Conservation (phyloP, 495 filamentous ascomycete species). For the Tuber aestivum region DNA sequence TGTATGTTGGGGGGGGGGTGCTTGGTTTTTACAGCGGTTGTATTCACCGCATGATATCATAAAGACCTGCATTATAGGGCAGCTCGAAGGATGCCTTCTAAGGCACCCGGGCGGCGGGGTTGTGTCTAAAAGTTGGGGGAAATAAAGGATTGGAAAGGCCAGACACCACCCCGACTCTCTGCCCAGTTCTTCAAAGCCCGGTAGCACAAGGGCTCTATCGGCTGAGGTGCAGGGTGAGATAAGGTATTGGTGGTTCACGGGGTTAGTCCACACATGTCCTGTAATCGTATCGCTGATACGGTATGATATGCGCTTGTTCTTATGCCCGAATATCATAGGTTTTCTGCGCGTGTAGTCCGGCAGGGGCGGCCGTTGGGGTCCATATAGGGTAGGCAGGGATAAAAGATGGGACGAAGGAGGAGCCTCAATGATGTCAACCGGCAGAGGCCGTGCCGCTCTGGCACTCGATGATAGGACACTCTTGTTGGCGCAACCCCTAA, state of each 20-base stretch:
- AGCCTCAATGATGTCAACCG: background rate
- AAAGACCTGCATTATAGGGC: background rate
- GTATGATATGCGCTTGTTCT: too few relatives aligned
- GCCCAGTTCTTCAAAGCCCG: background rate
- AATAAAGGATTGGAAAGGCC: background rate
- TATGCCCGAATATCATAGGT: too few relatives aligned
- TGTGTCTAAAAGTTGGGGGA: background rate
- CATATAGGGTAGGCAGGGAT: background rate
- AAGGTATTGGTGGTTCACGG: too few relatives aligned
- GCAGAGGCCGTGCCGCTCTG: background rate
- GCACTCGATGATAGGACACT: background rate
- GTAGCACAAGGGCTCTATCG: background rate
- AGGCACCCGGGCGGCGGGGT: background rate
- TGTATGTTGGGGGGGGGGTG: background rate
- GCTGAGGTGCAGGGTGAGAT: background rate
- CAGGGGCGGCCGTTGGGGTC: too few relatives aligned
- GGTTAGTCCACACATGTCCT: background rate
- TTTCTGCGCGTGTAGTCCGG: too few relatives aligned
- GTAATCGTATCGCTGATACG: too few relatives aligned
- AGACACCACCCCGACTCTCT: background rate
- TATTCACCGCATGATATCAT: background rate
- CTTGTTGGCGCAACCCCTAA: too few relatives aligned
- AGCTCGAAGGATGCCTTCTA: background rate
- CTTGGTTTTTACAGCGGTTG: background rate
- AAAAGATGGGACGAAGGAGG: background rate